A percentile compares a stretch with the other conserved stretches of the same genome.
Evolutionary conservation across 2,329 filamentous ascomycete species (phyloP).

Genomic region (Colletotrichum caudatum): DNA sequence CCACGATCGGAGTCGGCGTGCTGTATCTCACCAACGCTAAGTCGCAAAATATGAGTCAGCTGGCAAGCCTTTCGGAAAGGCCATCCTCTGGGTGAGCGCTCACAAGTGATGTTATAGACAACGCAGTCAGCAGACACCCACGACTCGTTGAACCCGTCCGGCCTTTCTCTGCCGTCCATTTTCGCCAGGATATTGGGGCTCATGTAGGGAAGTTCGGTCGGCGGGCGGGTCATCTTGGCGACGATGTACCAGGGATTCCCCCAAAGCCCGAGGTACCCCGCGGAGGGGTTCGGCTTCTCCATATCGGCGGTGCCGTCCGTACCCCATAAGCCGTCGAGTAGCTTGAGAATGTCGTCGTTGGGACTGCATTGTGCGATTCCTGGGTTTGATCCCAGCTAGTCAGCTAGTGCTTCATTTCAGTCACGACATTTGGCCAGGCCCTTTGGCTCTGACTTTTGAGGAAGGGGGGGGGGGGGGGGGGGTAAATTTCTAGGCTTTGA

Average conservation of each 20-base stretch:
- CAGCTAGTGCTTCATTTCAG: neutral
- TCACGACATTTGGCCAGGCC: neutral
- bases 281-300: neutral
- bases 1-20: neutral
- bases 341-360: too few species aligned
- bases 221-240: neutral
- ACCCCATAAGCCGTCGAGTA: neutral
- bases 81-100: neutral
- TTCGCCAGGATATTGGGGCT: neutral
- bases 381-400: neutral
- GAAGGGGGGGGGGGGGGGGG: too few species aligned
- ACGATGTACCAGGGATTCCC: neutral
- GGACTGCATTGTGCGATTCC: neutral
- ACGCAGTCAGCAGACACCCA: slow-evolving; percentile 1
- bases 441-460: neutral
- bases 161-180: neutral
- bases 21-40: slow-evolving; percentile 8
- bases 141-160: slow-evolving; percentile 2
- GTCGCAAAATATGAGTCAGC: neutral
- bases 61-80: too few species aligned
- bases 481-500: neutral
- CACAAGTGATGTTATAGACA: slow-evolving; percentile 24
- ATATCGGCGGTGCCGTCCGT: neutral
- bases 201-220: neutral
- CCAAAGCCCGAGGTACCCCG: neutral